Percentiles rank a stretch among this genome's conserved stretches.
Evolutionary conservation across 345 rosid species (phyloP).

Genomic region (Melastoma malabathricum): DNA sequence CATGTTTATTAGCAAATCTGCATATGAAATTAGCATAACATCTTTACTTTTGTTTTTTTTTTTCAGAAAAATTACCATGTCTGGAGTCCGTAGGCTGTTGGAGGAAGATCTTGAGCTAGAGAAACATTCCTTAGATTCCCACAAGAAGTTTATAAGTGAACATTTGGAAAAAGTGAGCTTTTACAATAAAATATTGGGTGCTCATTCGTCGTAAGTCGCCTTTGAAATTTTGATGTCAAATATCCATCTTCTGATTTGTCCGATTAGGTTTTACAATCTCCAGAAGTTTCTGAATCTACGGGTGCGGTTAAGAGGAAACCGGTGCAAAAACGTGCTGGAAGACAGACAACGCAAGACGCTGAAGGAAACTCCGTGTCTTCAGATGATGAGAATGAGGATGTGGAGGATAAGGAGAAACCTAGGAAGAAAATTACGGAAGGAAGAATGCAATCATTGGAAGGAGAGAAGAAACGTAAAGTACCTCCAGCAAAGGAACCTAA

Average conservation of each 20-base stretch:
- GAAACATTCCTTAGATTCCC: conserved; percentile 47
- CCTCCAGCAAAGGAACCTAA: conserved; percentile 32
- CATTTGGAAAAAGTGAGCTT: conserved; percentile 48
- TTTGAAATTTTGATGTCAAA: too few species aligned
- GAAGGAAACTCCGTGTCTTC: conserved; percentile 31
- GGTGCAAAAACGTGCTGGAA: conserved; percentile 6
- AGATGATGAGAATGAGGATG: conserved; percentile 26
- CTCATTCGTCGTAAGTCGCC: not conserved
- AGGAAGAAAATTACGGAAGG: conserved; percentile 34
- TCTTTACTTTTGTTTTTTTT: conserved; percentile 5
- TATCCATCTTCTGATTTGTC: too few species aligned
- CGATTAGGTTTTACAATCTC: conserved; percentile 30
- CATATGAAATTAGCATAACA: not conserved
- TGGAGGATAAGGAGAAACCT: conserved; percentile 31
- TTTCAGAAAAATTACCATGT: conserved; percentile 59
- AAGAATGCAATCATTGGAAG: conserved; percentile 31
- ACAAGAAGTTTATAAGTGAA: conserved; percentile 48
- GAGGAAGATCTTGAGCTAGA: conserved; percentile 76
- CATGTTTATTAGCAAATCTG: not conserved
- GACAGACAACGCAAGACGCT: conserved; percentile 1
- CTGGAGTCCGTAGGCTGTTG: conserved; percentile 61
- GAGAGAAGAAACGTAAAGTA: conserved; percentile 34
- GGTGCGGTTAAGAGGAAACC: conserved; percentile 26
- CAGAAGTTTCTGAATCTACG: conserved; percentile 24
- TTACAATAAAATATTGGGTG: conserved; percentile 2